Conservation (phyloP, 768 basidiomycete genomes). For the Tubosaeta brunneosetosa region DNA sequence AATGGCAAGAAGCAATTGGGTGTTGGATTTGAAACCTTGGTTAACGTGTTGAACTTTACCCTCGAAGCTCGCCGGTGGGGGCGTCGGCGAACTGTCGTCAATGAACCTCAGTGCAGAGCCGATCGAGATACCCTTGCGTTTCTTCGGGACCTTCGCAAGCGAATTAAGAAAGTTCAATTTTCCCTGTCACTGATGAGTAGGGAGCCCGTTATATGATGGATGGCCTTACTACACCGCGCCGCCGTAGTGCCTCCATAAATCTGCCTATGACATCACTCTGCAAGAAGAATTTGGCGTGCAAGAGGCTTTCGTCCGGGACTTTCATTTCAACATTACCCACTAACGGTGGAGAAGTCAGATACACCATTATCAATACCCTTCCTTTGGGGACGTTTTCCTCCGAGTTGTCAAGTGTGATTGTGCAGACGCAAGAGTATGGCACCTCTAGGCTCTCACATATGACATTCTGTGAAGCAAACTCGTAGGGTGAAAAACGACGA, state of each 20-base stretch:
- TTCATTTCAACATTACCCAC: slow-evolving; percentile 31
- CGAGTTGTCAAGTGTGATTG: slow-evolving; percentile 24
- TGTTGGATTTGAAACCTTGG: slow-evolving; percentile 16
- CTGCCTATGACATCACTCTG: slow-evolving; percentile 28
- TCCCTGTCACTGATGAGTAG: slow-evolving; percentile 20
- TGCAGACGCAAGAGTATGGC: slow-evolving; percentile 33
- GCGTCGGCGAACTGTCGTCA: slow-evolving; percentile 18
- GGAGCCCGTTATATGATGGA: neutral
- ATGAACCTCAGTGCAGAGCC: slow-evolving; percentile 24
- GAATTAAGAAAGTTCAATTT: slow-evolving; percentile 28
- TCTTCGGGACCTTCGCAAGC: slow-evolving; percentile 8
- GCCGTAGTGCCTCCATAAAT: slow-evolving; percentile 40
- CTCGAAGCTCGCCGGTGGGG: slow-evolving; percentile 27
- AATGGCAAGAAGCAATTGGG: neutral
- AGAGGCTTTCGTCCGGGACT: slow-evolving; percentile 16
- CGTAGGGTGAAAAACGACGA: slow-evolving; percentile 1
- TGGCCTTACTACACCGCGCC: slow-evolving; percentile 44
- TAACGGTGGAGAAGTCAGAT: slow-evolving; percentile 36
- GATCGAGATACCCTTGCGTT: slow-evolving; percentile 22
- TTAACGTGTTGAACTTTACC: slow-evolving; percentile 30
- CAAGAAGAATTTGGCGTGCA: slow-evolving; percentile 38
- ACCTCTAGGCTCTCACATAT: slow-evolving; percentile 49
- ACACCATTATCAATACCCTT: slow-evolving; percentile 26
- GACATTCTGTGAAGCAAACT: slow-evolving; percentile 37
- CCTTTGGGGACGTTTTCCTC: slow-evolving; percentile 15